Evolutionary conservation across 805 yeast genomes (phyloP).

Genomic region (Pichia californica): DNA sequence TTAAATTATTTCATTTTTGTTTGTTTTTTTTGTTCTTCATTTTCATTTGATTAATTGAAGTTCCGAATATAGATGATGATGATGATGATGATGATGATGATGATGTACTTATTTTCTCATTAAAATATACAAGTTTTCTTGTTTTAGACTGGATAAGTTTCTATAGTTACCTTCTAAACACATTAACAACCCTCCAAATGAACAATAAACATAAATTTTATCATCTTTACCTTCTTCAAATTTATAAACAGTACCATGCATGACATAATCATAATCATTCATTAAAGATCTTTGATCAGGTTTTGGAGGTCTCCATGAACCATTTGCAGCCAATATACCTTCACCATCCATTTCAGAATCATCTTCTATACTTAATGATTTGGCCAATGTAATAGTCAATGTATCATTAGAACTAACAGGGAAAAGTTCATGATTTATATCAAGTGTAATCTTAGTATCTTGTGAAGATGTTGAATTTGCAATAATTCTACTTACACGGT

Average conservation of each 20-base stretch:
- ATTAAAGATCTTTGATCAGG: conserved; percentile 81
- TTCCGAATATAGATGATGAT: no score
- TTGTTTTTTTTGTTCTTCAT: no score
- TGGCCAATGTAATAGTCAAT: conserved; percentile 80
- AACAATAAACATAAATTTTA: conserved; percentile 79
- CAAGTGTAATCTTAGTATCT: conserved; percentile 79
- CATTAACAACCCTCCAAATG: conserved; percentile 92
- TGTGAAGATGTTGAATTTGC: conserved; percentile 79
- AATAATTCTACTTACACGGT: conserved; percentile 82
- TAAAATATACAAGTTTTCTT: conserved; percentile 86
- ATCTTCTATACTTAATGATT: conserved; percentile 54
- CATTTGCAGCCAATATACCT: conserved; percentile 42
- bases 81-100: no score
- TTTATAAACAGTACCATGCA: conserved; percentile 96
- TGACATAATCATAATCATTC: conserved; percentile 95
- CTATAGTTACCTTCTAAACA: conserved; percentile 94
- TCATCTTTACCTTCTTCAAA: conserved; percentile 77
- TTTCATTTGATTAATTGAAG: no score
- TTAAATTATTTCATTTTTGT: no score
- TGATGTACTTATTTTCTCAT: conserved; percentile 52
- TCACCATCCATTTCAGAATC: conserved; percentile 28
- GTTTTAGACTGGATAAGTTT: conserved; percentile 80
- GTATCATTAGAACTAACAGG: conserved; percentile 75
- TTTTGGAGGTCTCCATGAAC: conserved; percentile 80
- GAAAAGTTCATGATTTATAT: conserved; percentile 85